Evolutionary conservation across 768 basidiomycete genomes (phyloP), one percentile per base, ranked within the genome.

Genomic region (Leccinum broughii): DNA sequence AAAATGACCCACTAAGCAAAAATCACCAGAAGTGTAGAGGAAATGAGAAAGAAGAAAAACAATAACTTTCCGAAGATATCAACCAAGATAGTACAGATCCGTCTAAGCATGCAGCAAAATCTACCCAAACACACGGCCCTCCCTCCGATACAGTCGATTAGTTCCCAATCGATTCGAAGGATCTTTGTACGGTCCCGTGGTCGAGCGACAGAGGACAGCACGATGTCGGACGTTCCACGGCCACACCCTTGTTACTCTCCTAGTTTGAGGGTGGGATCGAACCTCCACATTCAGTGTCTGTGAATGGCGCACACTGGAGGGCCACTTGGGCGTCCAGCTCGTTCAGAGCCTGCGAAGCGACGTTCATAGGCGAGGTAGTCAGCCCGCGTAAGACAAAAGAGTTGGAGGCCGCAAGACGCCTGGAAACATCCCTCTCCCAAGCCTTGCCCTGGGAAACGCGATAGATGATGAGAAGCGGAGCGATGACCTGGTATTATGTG

Each of bases 401-500:
- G 37, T 2, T 24, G 14, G 44, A 41, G 0, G 50, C 24, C 46
- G 4, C 46, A 26, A 58, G 37, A 7, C 61, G 61, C 14, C 66
- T 57, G 3, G 64, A 37, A 22, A 63, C 54, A 7, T 71, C 63
- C 26, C 53, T 62, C 20, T 65, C 64, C 81, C 79, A 81, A 2
- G 79, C 81, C 24, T 76, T 74, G 13, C 81, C 81, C 60, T 78
- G 71, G 2, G 79, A 75, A 10, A 82, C 70, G 20, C 81, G 77
- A 48, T 78, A 78, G 35, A 80, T 80, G 57, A 83, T 82, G 34
- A 82, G 72, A 61, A 80, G 78, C 0, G 77, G 75, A 15, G 81
- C 80, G 30, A 81, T 75, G 68, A 79, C 75, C 81, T 82, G 17
- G 17, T n/a, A n/a, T n/a, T n/a, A 41, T n/a, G 17, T 39, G 37